A percentile compares a stretch with the other conserved stretches of the same genome.
phyloP scores from a whole-genome alignment of 164 flowering plant species.

The Vitis riparia region DNA sequence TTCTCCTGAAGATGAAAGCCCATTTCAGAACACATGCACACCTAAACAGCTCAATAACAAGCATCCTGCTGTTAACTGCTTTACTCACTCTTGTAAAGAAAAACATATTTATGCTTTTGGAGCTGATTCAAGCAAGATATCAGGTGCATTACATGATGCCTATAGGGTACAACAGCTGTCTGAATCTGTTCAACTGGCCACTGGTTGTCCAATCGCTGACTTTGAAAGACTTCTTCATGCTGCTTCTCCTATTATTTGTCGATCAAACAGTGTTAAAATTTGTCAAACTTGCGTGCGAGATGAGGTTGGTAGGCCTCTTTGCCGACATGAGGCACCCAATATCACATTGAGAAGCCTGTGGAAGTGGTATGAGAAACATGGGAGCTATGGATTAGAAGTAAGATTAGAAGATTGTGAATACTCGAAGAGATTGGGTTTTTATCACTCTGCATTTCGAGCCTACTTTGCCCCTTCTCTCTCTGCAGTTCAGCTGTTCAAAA shows the following conservation, averaged over 20 bases:
- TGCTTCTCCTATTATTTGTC: slow-evolving; percentile 51
- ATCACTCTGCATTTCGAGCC: slow-evolving; percentile 36
- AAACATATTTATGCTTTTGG: slow-evolving; percentile 3
- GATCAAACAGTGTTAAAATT: slow-evolving; percentile 10
- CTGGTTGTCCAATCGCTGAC: slow-evolving; percentile 61
- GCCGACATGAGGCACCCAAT: slow-evolving; percentile 51
- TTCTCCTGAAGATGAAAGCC: slow-evolving; percentile 12
- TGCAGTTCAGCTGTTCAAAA: slow-evolving; percentile 72
- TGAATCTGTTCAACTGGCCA: slow-evolving; percentile 47
- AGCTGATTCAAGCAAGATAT: slow-evolving; percentile 22
- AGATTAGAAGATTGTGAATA: slow-evolving; percentile 38
- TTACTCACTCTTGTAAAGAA: slow-evolving; percentile 4
- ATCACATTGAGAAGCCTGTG: slow-evolving; percentile 53
- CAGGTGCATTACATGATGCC: slow-evolving; percentile 41
- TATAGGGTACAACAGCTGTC: slow-evolving; percentile 42
- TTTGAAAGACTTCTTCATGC: slow-evolving; percentile 59
- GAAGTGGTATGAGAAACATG: slow-evolving; percentile 79
- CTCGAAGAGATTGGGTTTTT: slow-evolving; percentile 33
- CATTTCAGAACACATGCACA: not conserved
- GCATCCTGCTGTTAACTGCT: slow-evolving; percentile 11
- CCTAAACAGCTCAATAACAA: slow-evolving; percentile 10
- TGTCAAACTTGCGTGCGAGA: slow-evolving; percentile 33
- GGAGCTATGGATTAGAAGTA: slow-evolving; percentile 71
- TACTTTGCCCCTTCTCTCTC: slow-evolving; percentile 79
- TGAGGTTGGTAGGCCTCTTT: slow-evolving; percentile 25